Evolutionary conservation across 1,284 basidiomycete species (phyloP).

Genomic region (Neotropicomus parvogracilis): DNA sequence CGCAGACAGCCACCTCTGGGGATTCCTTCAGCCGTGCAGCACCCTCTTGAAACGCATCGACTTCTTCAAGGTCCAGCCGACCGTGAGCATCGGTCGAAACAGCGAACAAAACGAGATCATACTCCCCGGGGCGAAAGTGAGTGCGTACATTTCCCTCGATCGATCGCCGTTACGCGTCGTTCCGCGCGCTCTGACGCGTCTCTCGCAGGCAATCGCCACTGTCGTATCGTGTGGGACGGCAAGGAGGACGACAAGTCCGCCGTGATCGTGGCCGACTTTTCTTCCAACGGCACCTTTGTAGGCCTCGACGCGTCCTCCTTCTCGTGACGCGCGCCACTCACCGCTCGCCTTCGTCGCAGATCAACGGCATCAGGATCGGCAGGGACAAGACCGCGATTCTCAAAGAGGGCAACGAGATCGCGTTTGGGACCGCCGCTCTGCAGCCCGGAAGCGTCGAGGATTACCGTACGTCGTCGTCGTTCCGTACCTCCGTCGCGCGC

Average conservation of each 20-base stretch:
- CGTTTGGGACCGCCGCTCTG: conserved; percentile 60
- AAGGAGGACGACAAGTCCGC: conserved; percentile 46
- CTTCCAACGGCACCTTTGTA: conserved; percentile 86
- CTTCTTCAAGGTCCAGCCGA: conserved; percentile 49
- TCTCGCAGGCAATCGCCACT: conserved; percentile 61
- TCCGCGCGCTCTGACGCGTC: conserved; percentile 22
- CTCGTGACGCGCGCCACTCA: conserved; percentile 9
- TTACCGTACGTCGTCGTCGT: conserved; percentile 39
- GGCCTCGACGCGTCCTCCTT: conserved; percentile 32
- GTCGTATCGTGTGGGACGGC: conserved; percentile 64
- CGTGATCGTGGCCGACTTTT: conserved; percentile 67
- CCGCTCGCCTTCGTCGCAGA: conserved; percentile 39
- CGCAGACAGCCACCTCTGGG: conserved; percentile 58
- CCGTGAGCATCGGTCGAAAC: conserved; percentile 55
- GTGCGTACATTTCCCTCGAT: conserved; percentile 46
- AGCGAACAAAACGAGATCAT: conserved; percentile 48
- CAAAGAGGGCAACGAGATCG: conserved; percentile 77
- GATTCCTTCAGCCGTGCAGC: conserved; percentile 62
- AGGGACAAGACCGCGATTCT: conserved; percentile 57
- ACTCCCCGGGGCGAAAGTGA: conserved; percentile 66
- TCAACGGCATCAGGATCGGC: conserved; percentile 67
- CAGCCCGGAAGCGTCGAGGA: conserved; percentile 36
- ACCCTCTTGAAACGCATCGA: conserved; percentile 50
- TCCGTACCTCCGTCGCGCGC: conserved; percentile 9
- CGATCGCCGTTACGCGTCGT: conserved; percentile 10